Conservation (phyloP, 2,329 filamentous ascomycete genomes). For the Penicillium hordei region DNA sequence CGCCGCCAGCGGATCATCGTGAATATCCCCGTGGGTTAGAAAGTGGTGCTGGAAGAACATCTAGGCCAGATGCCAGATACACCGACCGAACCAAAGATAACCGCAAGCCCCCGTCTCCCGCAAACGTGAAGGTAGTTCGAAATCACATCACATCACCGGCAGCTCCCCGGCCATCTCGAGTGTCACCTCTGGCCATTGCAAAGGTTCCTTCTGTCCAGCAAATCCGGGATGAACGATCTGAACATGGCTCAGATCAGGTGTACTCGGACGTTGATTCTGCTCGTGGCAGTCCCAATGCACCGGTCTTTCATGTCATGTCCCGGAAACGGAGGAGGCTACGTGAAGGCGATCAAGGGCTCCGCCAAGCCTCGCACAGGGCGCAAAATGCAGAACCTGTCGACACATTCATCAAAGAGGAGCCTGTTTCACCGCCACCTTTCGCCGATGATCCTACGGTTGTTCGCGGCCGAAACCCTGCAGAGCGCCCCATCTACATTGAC, state of each 20-base stretch:
- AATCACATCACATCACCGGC: slow-evolving; percentile 71
- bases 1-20: slow-evolving; percentile 32
- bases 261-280: slow-evolving; percentile 33
- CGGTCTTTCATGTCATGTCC: slow-evolving; percentile 45
- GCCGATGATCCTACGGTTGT: slow-evolving; percentile 44
- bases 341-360: slow-evolving; percentile 37
- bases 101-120: slow-evolving; percentile 39
- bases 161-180: slow-evolving; percentile 73
- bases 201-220: slow-evolving; percentile 56
- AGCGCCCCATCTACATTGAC: slow-evolving; percentile 51
- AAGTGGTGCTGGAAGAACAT: slow-evolving; percentile 38
- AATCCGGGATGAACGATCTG: slow-evolving; percentile 52
- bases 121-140: slow-evolving; percentile 63
- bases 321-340: slow-evolving; percentile 54
- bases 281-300: slow-evolving; percentile 47
- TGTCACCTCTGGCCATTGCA: slow-evolving; percentile 56
- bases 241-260: slow-evolving; percentile 31
- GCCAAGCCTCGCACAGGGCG: slow-evolving; percentile 36
- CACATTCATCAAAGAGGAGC: slow-evolving; percentile 62
- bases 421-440: slow-evolving; percentile 61
- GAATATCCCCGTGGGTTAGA: slow-evolving; percentile 28
- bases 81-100: slow-evolving; percentile 43
- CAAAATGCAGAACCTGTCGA: slow-evolving; percentile 43
- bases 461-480: slow-evolving; percentile 36
- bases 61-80: slow-evolving; percentile 41